These are phyloP conservation scores for Petunia hybrid DNA, from an alignment of 305 asterid genomes.

Conservation along the genomic window DNA sequence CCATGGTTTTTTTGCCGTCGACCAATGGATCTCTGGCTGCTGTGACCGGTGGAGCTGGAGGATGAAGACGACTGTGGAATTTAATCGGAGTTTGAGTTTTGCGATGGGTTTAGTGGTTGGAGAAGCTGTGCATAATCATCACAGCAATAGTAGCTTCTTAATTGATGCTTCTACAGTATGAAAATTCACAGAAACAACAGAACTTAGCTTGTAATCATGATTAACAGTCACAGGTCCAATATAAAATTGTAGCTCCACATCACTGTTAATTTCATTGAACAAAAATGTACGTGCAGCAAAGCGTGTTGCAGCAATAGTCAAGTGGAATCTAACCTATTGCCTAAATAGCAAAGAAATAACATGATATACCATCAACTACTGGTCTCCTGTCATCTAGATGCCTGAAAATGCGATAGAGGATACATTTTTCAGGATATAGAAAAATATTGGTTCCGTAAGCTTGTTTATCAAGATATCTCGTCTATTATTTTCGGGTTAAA, in stretches of 20 bases:
- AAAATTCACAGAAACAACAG: conserved; percentile 24
- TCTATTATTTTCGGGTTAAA: no score
- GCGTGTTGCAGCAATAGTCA: conserved; percentile 5
- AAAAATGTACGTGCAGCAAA: conserved; percentile 18
- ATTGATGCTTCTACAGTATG: conserved; percentile 61
- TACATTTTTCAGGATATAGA: conserved; percentile 23
- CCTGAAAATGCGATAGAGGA: conserved; percentile 5
- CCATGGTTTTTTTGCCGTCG: no score
- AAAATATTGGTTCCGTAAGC: neutral
- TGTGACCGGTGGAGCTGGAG: no score
- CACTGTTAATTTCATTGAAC: neutral
- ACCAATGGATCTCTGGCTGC: no score
- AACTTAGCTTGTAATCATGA: conserved; percentile 21
- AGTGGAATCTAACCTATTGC: conserved; percentile 14
- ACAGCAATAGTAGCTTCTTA: conserved; percentile 49
- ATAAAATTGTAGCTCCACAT: neutral
- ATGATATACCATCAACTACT: conserved; percentile 8
- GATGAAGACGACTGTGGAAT: no score
- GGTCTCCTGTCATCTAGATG: neutral
- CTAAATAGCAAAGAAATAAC: conserved; percentile 9
- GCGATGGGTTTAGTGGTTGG: no score
- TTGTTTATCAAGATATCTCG: no score
- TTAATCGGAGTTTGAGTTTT: no score
- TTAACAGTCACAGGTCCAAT: conserved; percentile 8
- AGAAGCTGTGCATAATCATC: no score